Evolutionary conservation across 768 basidiomycete species (phyloP).

Genomic region (Tylopilus intermedius): DNA sequence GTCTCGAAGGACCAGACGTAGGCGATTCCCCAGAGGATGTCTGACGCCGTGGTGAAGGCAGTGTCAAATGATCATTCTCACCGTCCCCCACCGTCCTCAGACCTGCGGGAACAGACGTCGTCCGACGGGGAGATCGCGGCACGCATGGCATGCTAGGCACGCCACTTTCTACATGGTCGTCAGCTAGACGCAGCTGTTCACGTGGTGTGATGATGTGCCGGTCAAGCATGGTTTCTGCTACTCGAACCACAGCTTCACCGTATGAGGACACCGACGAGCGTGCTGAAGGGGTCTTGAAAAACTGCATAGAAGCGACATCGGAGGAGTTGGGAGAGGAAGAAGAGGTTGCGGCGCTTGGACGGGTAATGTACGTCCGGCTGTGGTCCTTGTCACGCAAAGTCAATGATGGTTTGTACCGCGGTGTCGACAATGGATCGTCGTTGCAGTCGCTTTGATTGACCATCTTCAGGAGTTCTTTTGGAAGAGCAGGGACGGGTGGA

Average conservation of each 20-base stretch:
- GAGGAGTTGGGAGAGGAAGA: conserved; percentile 62
- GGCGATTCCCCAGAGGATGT: conserved; percentile 20
- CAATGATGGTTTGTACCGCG: conserved; percentile 2
- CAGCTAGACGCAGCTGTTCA: conserved; percentile 44
- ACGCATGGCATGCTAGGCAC: background rate
- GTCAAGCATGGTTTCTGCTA: conserved; percentile 30
- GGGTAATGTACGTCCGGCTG: conserved; percentile 9
- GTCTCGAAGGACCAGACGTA: conserved; percentile 33
- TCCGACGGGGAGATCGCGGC: conserved; percentile 16
- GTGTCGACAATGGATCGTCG: conserved; percentile 5
- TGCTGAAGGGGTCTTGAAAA: conserved; percentile 45
- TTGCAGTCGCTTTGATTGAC: conserved; percentile 1
- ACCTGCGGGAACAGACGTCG: conserved; percentile 16
- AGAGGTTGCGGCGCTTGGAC: conserved; percentile 47
- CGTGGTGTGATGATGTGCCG: conserved; percentile 54
- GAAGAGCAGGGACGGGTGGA: conserved; percentile 61
- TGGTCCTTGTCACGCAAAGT: conserved; percentile 10
- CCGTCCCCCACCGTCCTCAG: conserved; percentile 4
- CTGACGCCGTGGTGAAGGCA: conserved; percentile 12
- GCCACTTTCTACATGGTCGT: conserved; percentile 14
- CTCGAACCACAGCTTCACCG: conserved; percentile 38
- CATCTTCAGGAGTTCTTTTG: conserved; percentile 36
- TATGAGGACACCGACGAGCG: conserved; percentile 58
- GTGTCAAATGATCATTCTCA: conserved; percentile 3
- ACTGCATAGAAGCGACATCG: conserved; percentile 49